Percentiles rank a stretch among this genome's conserved stretches.
Evolutionary conservation across 306 rosid species (phyloP).

Genomic region (Fagus sylvatica): DNA sequence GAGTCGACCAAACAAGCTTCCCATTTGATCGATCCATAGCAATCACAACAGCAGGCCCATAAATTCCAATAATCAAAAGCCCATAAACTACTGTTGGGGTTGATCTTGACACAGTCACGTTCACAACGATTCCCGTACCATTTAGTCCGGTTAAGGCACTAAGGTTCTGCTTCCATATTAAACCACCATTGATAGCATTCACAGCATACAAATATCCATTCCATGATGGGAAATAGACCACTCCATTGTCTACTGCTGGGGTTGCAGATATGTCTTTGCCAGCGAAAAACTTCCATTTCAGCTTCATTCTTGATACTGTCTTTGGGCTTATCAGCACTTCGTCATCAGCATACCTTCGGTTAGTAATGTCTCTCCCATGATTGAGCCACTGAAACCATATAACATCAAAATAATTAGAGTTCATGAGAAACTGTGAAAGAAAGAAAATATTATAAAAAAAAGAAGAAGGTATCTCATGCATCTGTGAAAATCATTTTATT

Average conservation of each 20-base stretch:
- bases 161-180: slow-evolving; percentile 38
- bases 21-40: slow-evolving; percentile 31
- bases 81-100: slow-evolving; percentile 29
- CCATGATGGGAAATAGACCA: slow-evolving; percentile 48
- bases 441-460: not conserved
- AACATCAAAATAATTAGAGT: not conserved
- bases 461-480: no score
- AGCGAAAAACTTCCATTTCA: slow-evolving; percentile 34
- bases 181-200: slow-evolving; percentile 25
- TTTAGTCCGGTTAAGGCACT: slow-evolving; percentile 27
- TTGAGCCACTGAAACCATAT: slow-evolving; percentile 36
- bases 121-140: slow-evolving; percentile 34
- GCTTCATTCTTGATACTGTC: slow-evolving; percentile 21
- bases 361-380: slow-evolving; percentile 34
- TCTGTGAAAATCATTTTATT: no score
- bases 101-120: slow-evolving; percentile 36
- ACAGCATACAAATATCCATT: slow-evolving; percentile 38
- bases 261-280: slow-evolving; percentile 39
- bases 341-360: slow-evolving; percentile 23
- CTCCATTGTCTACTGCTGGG: slow-evolving; percentile 33
- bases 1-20: slow-evolving; percentile 33
- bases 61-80: slow-evolving; percentile 34
- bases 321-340: slow-evolving; percentile 27
- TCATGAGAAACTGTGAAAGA: not conserved
- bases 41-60: slow-evolving; percentile 40